phyloP scores from a whole-genome alignment of 768 basidiomycete genomes.

The Lentinula raphanica region DNA sequence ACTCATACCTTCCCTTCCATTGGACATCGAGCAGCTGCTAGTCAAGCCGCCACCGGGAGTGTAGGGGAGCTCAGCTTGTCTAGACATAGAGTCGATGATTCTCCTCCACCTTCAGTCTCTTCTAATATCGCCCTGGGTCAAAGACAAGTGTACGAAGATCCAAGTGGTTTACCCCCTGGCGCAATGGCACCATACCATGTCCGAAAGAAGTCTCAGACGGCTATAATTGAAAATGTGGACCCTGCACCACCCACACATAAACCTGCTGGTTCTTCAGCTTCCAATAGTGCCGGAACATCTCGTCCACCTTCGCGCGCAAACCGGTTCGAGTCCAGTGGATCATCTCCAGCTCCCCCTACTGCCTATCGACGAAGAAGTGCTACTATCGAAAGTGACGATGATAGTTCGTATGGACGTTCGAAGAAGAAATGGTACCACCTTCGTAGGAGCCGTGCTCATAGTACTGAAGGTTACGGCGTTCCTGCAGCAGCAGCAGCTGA shows the following conservation, averaged over 20 bases:
- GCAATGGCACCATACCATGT: constrained; percentile 63
- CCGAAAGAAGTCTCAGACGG: constrained; percentile 78
- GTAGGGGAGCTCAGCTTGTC: constrained; percentile 15
- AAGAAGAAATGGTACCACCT: constrained; percentile 72
- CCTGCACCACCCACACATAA: constrained; percentile 17
- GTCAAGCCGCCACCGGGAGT: neutral
- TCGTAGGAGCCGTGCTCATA: constrained; percentile 53
- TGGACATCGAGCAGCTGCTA: constrained; percentile 30
- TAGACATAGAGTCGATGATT: constrained; percentile 25
- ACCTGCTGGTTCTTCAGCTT: constrained; percentile 11
- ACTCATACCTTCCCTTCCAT: constrained; percentile 65
- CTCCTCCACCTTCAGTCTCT: constrained; percentile 48
- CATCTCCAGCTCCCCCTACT: constrained; percentile 1
- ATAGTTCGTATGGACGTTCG: constrained; percentile 38
- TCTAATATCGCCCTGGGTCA: constrained; percentile 39
- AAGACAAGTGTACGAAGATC: constrained; percentile 22
- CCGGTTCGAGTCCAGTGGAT: neutral
- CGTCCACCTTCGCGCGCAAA: constrained; percentile 4
- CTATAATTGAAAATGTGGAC: constrained; percentile 66
- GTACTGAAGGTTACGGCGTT: constrained; percentile 42
- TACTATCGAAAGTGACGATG: constrained; percentile 25
- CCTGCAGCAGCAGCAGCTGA: constrained; percentile 19
- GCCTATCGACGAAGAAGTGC: constrained; percentile 15
- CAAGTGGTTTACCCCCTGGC: constrained; percentile 45
- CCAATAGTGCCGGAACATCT: constrained; percentile 10